Conservation (phyloP, 306 rosid genomes). For the Ziziphus jujuba region DNA sequence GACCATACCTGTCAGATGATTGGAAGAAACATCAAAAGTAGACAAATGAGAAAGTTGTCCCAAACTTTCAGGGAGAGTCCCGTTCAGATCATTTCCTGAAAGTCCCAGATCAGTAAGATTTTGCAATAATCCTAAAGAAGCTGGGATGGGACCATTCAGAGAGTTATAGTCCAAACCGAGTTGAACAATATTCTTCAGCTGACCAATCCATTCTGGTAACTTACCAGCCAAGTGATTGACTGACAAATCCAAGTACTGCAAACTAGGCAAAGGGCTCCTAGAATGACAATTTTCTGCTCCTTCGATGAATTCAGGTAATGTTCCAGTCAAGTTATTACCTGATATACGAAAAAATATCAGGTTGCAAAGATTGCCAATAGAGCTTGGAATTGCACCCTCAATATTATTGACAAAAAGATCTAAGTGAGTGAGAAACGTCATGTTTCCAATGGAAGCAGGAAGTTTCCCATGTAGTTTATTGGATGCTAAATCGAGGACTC, state of each 20-base stretch:
- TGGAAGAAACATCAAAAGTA: conserved; percentile 32
- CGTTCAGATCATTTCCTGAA: conserved; percentile 32
- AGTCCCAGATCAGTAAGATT: conserved; percentile 19
- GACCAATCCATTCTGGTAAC: conserved; percentile 43
- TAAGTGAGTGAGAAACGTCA: conserved; percentile 33
- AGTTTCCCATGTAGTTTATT: conserved; percentile 36
- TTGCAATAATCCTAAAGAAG: conserved; percentile 26
- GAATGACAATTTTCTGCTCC: conserved; percentile 18
- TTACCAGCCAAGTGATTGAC: conserved; percentile 31
- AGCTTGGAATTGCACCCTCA: conserved; percentile 40
- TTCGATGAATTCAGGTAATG: conserved; percentile 38
- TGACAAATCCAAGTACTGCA: conserved; percentile 3
- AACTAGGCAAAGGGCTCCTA: conserved; percentile 22
- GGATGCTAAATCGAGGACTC: conserved; percentile 14
- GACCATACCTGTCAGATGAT: conserved; percentile 35
- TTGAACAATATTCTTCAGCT: conserved; percentile 25
- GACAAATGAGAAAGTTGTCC: conserved; percentile 39
- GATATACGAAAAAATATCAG: background rate
- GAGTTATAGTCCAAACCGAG: conserved; percentile 23
- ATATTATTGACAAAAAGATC: conserved; percentile 5
- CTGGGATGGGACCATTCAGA: conserved; percentile 38
- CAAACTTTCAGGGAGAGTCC: conserved; percentile 42
- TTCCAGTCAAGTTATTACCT: conserved; percentile 31
- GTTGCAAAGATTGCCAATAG: conserved; percentile 34
- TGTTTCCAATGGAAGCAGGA: conserved; percentile 43